A percentile compares a stretch with the other conserved stretches of the same genome.
phyloP scores from a whole-genome alignment of 2,329 filamentous ascomycete genomes.

The Calonectria leucothoes region DNA sequence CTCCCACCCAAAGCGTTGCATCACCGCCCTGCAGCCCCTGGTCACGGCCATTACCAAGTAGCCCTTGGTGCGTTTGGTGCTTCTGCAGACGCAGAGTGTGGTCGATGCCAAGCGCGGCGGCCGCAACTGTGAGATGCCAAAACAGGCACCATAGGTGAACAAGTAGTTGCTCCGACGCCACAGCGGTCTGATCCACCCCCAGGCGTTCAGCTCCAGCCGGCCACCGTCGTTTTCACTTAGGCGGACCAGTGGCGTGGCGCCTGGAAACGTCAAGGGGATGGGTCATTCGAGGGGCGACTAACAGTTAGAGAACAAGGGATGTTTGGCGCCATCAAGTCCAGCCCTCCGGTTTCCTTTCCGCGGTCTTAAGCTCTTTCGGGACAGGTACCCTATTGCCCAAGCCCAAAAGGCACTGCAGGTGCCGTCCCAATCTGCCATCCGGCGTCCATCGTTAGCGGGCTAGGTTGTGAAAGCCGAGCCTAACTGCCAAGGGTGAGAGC shows the following conservation, averaged over 20 bases:
- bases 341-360: slow-evolving; percentile 33
- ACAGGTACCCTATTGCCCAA: slow-evolving; percentile 23
- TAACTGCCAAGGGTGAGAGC: neutral
- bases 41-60: slow-evolving; percentile 26
- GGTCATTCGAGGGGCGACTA: slow-evolving; percentile 21
- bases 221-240: slow-evolving; percentile 8
- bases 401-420: slow-evolving; percentile 5
- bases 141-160: slow-evolving; percentile 27
- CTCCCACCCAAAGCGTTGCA: slow-evolving; percentile 23
- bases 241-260: slow-evolving; percentile 13
- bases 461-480: neutral
- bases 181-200: slow-evolving; percentile 22
- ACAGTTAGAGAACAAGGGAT: slow-evolving; percentile 25
- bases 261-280: slow-evolving; percentile 17
- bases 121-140: slow-evolving; percentile 30
- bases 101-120: slow-evolving; percentile 31
- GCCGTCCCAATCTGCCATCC: slow-evolving; percentile 19
- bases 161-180: slow-evolving; percentile 27
- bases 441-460: slow-evolving; percentile 20
- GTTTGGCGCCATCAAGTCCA: slow-evolving; percentile 24
- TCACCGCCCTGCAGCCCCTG: slow-evolving; percentile 37
- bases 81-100: slow-evolving; percentile 15
- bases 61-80: slow-evolving; percentile 2
- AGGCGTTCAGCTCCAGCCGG: slow-evolving; percentile 25
- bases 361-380: slow-evolving; percentile 36